phyloP scores from a whole-genome alignment of 371 early-diverging fungal genomes.

The Rhizopus microsporus region DNA sequence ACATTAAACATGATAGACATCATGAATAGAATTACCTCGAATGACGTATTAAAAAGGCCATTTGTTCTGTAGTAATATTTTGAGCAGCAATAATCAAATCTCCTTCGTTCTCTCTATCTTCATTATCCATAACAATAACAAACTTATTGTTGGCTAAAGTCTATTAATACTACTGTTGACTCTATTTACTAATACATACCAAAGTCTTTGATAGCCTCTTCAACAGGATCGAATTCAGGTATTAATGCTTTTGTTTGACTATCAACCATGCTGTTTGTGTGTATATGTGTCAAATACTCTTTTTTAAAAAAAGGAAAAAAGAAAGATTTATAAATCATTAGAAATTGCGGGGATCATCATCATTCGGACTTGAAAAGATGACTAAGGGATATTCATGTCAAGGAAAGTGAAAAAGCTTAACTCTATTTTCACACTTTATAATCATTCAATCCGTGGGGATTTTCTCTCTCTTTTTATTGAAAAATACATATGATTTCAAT shows the following conservation, averaged over 20 bases:
- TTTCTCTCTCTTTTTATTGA: too few relatives aligned
- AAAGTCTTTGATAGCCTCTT: constrained; percentile 74
- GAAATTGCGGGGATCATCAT: too few relatives aligned
- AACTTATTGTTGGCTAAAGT: constrained; percentile 66
- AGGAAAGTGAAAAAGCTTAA: too few relatives aligned
- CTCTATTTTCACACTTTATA: too few relatives aligned
- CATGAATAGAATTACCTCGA: constrained; percentile 60
- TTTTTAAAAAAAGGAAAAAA: neutral
- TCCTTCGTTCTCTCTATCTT: constrained; percentile 97
- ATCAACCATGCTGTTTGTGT: constrained; percentile 20
- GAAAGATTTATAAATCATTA: too few relatives aligned
- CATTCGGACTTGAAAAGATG: too few relatives aligned
- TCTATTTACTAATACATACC: constrained; percentile 41
- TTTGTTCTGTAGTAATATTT: constrained; percentile 83
- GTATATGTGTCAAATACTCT: neutral
- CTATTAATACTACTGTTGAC: neutral
- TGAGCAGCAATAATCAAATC: constrained; percentile 95
- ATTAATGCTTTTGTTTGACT: constrained; percentile 3
- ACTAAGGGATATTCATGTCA: too few relatives aligned
- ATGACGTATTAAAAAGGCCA: constrained; percentile 93
- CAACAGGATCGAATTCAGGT: constrained; percentile 68
- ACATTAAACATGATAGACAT: neutral
- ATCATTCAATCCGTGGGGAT: too few relatives aligned
- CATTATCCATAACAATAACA: constrained; percentile 93
- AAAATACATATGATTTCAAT: too few relatives aligned